Base-by-base conservation (phyloP, 345 rosid species). In the Streptanthus diversifolius region DNA sequence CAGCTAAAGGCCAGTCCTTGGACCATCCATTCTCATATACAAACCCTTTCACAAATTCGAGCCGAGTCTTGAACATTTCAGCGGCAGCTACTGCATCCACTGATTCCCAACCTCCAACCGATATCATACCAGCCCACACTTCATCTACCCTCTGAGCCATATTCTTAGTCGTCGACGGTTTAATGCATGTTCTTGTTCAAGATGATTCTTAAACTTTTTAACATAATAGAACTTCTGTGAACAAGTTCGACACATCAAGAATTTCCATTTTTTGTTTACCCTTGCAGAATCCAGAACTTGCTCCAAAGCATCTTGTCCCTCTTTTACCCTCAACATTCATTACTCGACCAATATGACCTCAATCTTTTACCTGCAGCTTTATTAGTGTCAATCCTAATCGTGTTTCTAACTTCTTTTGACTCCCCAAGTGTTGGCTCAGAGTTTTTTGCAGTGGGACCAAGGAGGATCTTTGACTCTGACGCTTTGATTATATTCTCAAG, bases 1-100 rank as follows among this genome's bases (percentile, higher is more conserved):
- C 51, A 68, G 70, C 57, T 13, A 62, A 17, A 61, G 70, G 78
- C 78, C 78, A 75, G 24, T 61, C 48, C 63, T 18, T 54, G 17
- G 70, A 75, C 79, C 79, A 75, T 60, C 74, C 79, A 22, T 44
- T 54, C 63, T 68, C 63, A 41, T 51, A 40, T 54, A 48, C 63
- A 53, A 68, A 60, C 2, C 5, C 32, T 45, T 68, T 44, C 58
- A 60, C 74, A 61, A 24, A 17, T 18, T 18, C 19, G 3, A 68
- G 63, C 70, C 10, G 69, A 36, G 36, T 52, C 3, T 68, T 69
- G 40, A 75, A 61, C 63, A 75, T 22, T 17, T 53, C 70, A 53
- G 24, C 36, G 2, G 79, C 70, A 61, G 74, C 65, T 25, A 15
- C 61, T 62, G 25, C 5, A 54, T 76, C 59, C 59, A 76, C 64